These are phyloP conservation scores for Rhodomyrtus psidioides DNA, from an alignment of 441 rosid species.

Conservation along the genomic window DNA sequence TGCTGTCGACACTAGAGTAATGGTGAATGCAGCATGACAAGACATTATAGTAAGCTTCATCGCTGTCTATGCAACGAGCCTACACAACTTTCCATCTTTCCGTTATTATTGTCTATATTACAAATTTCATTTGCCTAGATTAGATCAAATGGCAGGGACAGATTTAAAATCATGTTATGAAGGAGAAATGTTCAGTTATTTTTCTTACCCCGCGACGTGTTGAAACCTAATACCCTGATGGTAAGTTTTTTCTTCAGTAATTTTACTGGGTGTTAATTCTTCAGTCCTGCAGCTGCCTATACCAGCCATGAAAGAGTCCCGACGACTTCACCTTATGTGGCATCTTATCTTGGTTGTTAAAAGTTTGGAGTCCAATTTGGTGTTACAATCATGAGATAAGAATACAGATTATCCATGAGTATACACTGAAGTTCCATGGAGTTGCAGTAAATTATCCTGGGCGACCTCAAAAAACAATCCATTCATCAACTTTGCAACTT, in stretches of 20 bases:
- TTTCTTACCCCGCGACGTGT: neutral
- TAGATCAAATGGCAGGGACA: neutral
- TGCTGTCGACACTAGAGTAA: neutral
- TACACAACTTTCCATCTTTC: neutral
- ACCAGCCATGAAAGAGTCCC: neutral
- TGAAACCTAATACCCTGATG: neutral
- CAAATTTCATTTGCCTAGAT: neutral
- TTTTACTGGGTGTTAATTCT: neutral
- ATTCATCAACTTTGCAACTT: neutral
- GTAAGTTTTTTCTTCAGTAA: neutral
- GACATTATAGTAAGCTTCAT: neutral
- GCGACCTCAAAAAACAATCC: neutral
- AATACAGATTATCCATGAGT: neutral
- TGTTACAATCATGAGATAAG: neutral
- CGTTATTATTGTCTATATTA: neutral
- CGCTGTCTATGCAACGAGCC: neutral
- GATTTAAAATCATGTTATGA: neutral
- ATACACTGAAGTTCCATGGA: neutral
- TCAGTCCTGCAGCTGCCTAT: neutral
- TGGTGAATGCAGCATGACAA: neutral
- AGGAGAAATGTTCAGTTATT: neutral
- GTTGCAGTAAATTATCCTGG: neutral
- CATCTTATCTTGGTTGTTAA: neutral
- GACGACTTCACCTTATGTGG: neutral
- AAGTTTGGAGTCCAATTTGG: neutral